Conservation (phyloP, 352 stramenopile species). For the Globisporangium emineosum region DNA sequence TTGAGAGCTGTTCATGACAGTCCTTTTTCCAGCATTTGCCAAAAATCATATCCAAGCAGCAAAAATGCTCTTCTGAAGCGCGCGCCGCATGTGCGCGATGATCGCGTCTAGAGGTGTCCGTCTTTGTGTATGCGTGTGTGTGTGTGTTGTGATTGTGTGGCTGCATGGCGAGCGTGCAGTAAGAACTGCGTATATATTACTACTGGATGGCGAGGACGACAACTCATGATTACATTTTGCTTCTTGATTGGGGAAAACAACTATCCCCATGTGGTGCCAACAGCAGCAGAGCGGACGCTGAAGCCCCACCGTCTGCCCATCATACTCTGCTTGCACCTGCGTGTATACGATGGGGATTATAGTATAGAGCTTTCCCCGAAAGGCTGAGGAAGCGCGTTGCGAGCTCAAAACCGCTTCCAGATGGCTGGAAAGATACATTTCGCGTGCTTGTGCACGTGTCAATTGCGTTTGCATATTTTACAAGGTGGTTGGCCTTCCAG, state of each 20-base stretch:
- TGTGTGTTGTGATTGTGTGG: not conserved
- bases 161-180: not conserved
- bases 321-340: constrained; percentile 1
- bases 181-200: not conserved
- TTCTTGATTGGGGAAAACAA: constrained; percentile 18
- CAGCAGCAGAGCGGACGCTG: constrained; percentile 13
- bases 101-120: not conserved
- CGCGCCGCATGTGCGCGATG: not conserved
- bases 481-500: constrained; percentile 4
- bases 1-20: no score
- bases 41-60: not conserved
- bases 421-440: constrained; percentile 14
- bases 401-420: constrained; percentile 9
- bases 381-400: constrained; percentile 10
- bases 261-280: constrained; percentile 5
- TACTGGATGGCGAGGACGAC: constrained; percentile 18
- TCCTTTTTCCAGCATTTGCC: not conserved
- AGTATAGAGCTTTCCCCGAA: constrained; percentile 12
- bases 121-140: not conserved
- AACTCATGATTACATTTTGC: constrained; percentile 14
- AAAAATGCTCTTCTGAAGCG: not conserved
- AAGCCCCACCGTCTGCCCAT: constrained; percentile 5
- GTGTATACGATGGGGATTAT: constrained; percentile 12
- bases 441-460: not conserved
- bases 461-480: constrained; percentile 7